Percentiles rank a stretch among this genome's conserved stretches.
These are phyloP conservation scores for Tetrastigma voinierianum DNA, from an alignment of 164 flowering plant genomes.

Conservation along the genomic window DNA sequence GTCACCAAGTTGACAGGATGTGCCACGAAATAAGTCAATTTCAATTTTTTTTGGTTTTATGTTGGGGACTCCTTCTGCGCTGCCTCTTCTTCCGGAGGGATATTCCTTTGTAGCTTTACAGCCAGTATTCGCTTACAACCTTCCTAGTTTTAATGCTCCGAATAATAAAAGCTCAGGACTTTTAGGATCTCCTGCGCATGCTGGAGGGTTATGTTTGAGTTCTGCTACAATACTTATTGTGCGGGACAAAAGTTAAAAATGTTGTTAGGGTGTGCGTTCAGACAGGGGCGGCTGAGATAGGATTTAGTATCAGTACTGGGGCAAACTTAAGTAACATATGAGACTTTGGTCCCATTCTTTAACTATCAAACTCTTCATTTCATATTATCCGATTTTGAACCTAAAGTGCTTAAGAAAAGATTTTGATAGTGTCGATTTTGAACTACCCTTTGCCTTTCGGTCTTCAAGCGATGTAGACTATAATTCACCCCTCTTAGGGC, in stretches of 20 bases:
- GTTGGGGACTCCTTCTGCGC: conserved; percentile 14
- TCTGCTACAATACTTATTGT: not conserved
- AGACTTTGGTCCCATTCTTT: no score
- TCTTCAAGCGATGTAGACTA: no score
- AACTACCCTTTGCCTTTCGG: no score
- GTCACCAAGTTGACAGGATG: conserved; percentile 11
- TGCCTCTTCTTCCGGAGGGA: conserved; percentile 26
- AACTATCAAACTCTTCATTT: no score
- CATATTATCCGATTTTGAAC: no score
- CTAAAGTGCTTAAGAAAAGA: no score
- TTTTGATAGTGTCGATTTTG: no score
- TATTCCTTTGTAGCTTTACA: conserved; percentile 33
- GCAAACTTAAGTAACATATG: no score
- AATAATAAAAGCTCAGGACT: not conserved
- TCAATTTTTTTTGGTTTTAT: conserved; percentile 18
- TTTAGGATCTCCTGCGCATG: not conserved
- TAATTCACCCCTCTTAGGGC: no score
- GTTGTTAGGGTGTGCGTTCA: no score
- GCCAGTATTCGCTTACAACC: not conserved
- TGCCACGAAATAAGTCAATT: not conserved
- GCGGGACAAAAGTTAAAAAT: not conserved
- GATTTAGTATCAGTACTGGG: no score
- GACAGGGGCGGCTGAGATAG: no score
- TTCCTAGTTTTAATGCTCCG: not conserved
- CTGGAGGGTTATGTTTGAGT: not conserved